Percentiles rank a stretch among this genome's conserved stretches.
phyloP scores from a whole-genome alignment of 371 early-diverging fungal species.

The Entomophthora muscae region DNA sequence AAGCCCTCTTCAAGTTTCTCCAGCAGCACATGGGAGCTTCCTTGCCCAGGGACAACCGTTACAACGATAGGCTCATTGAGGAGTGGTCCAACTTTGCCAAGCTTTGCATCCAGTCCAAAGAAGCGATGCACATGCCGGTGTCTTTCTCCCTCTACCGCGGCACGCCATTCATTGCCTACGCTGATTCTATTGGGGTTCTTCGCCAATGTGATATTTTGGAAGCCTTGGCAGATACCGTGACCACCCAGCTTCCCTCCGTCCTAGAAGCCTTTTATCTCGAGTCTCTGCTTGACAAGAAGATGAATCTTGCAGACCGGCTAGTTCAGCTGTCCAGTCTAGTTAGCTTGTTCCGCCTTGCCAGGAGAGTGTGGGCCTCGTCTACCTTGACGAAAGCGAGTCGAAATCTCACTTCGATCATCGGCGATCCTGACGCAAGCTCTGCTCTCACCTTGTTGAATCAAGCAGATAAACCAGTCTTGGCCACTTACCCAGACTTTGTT shows the following conservation, averaged over 20 bases:
- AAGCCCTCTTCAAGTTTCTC: not conserved
- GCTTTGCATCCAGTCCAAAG: not conserved
- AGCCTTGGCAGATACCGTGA: not conserved
- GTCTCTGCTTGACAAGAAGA: not conserved
- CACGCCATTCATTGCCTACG: not conserved
- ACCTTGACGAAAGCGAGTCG: not conserved
- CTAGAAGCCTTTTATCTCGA: not conserved
- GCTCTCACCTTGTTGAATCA: not conserved
- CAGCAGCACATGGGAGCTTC: not conserved
- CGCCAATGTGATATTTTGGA: not conserved
- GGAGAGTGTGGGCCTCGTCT: not conserved
- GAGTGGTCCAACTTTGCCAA: not conserved
- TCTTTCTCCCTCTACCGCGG: not conserved
- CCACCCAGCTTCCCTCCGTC: not conserved
- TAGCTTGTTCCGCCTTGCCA: not conserved
- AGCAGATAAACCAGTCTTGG: not conserved
- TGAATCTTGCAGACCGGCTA: not conserved
- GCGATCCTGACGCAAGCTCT: not conserved
- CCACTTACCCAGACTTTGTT: not conserved
- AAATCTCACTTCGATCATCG: not conserved
- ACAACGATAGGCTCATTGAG: not conserved
- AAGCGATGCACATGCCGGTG: not conserved
- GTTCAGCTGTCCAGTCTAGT: not conserved
- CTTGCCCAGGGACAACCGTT: not conserved
- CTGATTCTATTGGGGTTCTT: not conserved